These are phyloP conservation scores for Salicornia ramosissima DNA, from an alignment of 148 eudicot genomes.

Conservation along the genomic window DNA sequence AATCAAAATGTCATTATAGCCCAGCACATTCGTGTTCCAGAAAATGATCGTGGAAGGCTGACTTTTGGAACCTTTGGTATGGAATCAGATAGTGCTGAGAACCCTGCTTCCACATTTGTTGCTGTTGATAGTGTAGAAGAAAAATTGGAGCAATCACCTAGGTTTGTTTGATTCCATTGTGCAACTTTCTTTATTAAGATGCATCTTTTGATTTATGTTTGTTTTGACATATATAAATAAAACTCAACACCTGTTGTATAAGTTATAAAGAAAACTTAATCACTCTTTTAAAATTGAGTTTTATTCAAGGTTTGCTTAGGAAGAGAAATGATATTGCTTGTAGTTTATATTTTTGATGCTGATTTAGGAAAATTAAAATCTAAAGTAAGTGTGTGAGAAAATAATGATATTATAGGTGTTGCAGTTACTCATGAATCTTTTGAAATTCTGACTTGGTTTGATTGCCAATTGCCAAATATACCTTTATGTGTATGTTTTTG, in stretches of 20 bases:
- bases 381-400: neutral
- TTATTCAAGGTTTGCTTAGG: too few relatives aligned
- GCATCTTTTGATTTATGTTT: neutral
- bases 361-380: neutral
- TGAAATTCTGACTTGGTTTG: neutral
- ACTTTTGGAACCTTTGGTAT: conserved; percentile 80
- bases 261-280: neutral
- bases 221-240: neutral
- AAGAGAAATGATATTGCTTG: neutral
- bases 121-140: conserved; percentile 36
- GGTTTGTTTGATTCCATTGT: conserved; percentile 38
- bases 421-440: neutral
- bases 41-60: conserved; percentile 59
- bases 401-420: neutral
- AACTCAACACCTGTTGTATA: neutral
- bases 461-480: neutral
- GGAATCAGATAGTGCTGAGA: conserved; percentile 38
- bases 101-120: conserved; percentile 29
- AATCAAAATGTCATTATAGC: conserved; percentile 86
- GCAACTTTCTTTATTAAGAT: neutral
- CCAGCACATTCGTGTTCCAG: conserved; percentile 79
- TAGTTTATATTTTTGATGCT: neutral
- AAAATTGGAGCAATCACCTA: conserved; percentile 36
- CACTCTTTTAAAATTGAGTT: too few relatives aligned
- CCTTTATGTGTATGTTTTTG: neutral